Evolutionary conservation across 768 basidiomycete genomes (phyloP).

Genomic region (Megacollybia marginata): DNA sequence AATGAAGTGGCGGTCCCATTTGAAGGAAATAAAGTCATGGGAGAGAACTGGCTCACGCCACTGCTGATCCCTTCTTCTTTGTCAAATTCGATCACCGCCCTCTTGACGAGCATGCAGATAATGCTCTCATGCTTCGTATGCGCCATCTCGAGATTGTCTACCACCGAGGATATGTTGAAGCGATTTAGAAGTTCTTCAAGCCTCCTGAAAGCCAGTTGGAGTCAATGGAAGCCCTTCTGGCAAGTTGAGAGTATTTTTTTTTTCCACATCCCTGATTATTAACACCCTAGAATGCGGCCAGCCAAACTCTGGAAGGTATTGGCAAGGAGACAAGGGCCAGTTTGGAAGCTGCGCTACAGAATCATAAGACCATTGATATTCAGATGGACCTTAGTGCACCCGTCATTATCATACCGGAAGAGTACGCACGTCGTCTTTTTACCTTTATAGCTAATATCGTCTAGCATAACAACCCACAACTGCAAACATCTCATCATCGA

Average conservation of each 20-base stretch:
- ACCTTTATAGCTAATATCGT: constrained; percentile 2
- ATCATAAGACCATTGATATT: constrained; percentile 94
- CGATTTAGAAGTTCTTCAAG: constrained; percentile 84
- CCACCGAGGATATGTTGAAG: constrained; percentile 89
- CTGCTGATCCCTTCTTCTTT: constrained; percentile 83
- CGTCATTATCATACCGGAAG: constrained; percentile 93
- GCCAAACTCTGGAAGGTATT: constrained; percentile 87
- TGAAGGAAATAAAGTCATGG: no score
- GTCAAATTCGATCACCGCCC: constrained; percentile 91
- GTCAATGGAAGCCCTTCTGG: constrained; percentile 88
- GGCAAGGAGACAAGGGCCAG: constrained; percentile 92
- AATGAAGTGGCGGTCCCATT: no score
- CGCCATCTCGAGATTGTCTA: constrained; percentile 97
- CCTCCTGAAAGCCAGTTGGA: constrained; percentile 93
- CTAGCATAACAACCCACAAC: constrained; percentile 64
- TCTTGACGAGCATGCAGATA: constrained; percentile 87
- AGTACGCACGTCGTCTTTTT: constrained; percentile 34
- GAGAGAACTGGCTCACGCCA: no score
- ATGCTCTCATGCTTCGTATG: constrained; percentile 81
- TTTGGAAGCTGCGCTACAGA: constrained; percentile 86
- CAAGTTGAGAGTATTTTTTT: constrained; percentile 27
- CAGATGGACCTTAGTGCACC: constrained; percentile 96
- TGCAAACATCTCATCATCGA: constrained; percentile 89
- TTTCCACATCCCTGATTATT: constrained; percentile 4
- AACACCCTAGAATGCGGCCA: constrained; percentile 73